Base-by-base conservation (phyloP, 2,329 filamentous ascomycete species). In the Ceratocystis cubensis region DNA sequence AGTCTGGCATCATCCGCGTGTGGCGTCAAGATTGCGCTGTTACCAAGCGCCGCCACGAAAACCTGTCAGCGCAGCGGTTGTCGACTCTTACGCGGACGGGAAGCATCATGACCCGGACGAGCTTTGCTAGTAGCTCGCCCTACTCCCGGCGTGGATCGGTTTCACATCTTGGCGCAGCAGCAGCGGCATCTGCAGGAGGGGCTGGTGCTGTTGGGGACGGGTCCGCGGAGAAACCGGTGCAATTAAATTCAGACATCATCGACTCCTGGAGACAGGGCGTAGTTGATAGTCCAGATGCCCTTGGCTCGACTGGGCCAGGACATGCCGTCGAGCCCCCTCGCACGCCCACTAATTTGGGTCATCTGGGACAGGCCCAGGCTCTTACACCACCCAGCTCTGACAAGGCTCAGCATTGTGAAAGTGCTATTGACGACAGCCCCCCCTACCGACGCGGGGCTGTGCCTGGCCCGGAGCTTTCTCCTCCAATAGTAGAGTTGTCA, bases 11-110 rank as follows among this genome's bases (percentile, higher is more conserved):
- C 30, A 94, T 99, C 76, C 96, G 96, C 74, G 88, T 97, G 0
- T 96, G 96, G 73, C 84, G 94, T 22, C 93, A 97, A 75, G 94
- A 99, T 73, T 96, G 93, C 73, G 94, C 93, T 0, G 90, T 83
- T 71, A 76, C 81, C 62, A 96, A 96, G 75, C 86, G 93, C 4
- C 82, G 84, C 66, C 82, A 86, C 67, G 89, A 91, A 66, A 83
- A 81, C 46, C 93, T 88, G 87, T 91, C 96, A 70, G 85, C 87
- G 0, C 82, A 83, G 0, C 93, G 88, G 17, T 84, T 84, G 6
- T 88, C 96, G 71, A 84, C 83, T 44, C 79, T 89, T 1, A 82
- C 80, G 7, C 78, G 83, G 33, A 82, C 80, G 63, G 78, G 76
- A n/a, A 85, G 82, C 71, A 78, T 84, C 69, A 74, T 80, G 57